phyloP scores from a whole-genome alignment of 768 basidiomycete genomes.

The Termitomyces sp. region DNA sequence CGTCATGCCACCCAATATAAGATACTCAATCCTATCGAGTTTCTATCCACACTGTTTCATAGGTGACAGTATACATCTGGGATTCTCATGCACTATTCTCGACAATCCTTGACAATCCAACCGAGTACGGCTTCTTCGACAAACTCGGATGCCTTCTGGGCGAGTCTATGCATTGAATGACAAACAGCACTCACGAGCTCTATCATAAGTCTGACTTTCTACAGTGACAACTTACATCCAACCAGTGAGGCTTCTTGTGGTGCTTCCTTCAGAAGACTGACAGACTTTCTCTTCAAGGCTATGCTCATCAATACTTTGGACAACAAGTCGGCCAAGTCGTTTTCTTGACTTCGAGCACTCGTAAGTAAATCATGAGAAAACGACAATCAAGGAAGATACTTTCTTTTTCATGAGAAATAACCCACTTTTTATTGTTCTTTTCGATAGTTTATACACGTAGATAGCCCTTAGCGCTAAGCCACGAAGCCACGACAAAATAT shows the following conservation, averaged over 20 bases:
- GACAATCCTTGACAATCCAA: constrained; percentile 15
- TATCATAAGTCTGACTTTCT: neutral
- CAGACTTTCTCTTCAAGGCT: neutral
- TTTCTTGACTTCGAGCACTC: no score
- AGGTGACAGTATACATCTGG: constrained; percentile 45
- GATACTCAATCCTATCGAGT: no score
- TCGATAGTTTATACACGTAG: no score
- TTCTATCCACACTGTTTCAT: neutral
- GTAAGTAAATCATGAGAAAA: no score
- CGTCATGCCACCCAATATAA: neutral
- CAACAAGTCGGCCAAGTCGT: constrained; percentile 20
- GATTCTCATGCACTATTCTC: constrained; percentile 46
- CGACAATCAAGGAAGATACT: no score
- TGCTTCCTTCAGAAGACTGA: neutral
- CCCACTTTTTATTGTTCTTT: no score
- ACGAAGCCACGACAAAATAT: no score
- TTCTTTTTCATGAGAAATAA: no score
- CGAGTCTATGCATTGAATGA: constrained; percentile 15
- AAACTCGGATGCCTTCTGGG: constrained; percentile 47
- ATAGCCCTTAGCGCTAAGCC: no score
- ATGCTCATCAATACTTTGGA: constrained; percentile 32
- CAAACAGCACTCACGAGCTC: no score
- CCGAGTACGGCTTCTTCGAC: constrained; percentile 46
- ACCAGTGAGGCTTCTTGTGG: constrained; percentile 29
- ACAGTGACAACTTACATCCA: constrained; percentile 51